Conservation (phyloP, 345 rosid species). For the Syzygium jambos region DNA sequence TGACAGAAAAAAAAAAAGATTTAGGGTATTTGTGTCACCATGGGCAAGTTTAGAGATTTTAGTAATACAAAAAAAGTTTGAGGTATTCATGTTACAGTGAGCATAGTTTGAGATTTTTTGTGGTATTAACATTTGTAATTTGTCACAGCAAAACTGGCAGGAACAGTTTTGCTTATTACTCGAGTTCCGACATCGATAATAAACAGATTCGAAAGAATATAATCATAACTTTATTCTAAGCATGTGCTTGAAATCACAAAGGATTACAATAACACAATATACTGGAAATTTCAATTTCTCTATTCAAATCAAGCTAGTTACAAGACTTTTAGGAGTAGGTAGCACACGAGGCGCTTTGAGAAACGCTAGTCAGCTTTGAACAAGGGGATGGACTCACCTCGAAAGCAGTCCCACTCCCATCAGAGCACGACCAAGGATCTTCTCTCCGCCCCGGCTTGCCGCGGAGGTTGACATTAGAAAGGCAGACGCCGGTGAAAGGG, state of each 20-base stretch:
- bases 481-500: conserved; percentile 64
- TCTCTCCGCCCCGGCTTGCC: conserved; percentile 34
- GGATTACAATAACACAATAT: neutral
- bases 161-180: neutral
- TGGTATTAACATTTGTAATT: neutral
- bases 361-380: conserved; percentile 39
- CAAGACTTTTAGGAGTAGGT: conserved; percentile 6
- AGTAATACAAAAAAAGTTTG: too few relatives aligned
- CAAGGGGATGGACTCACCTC: conserved; percentile 78
- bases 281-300: neutral
- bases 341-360: conserved; percentile 23
- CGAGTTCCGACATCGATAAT: neutral
- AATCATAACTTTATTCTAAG: neutral
- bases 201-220: neutral
- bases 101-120: too few relatives aligned
- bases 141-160: neutral
- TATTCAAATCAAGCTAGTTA: neutral
- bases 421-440: conserved; percentile 70
- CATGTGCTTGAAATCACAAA: neutral
- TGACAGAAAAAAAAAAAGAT: too few relatives aligned
- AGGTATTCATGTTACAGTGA: too few relatives aligned
- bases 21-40: too few relatives aligned
- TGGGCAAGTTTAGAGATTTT: too few relatives aligned
- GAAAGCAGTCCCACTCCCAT: conserved; percentile 50
- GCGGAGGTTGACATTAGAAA: conserved; percentile 61